Base-by-base conservation (phyloP, 768 basidiomycete species). In the Suillus bovinus region DNA sequence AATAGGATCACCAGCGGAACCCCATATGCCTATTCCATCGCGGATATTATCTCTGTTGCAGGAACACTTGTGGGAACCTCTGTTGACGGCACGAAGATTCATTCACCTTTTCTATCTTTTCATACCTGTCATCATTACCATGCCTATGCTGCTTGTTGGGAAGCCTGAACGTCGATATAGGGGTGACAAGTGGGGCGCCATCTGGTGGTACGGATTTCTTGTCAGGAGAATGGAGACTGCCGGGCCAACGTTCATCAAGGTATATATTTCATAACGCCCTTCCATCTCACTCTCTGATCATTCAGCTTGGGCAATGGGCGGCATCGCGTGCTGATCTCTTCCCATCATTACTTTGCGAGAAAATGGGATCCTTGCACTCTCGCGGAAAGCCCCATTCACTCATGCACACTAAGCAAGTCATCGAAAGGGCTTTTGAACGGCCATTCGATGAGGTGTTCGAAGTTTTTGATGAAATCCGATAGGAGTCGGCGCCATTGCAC, bases 401-500 rank as follows among this genome's bases (percentile, higher is more conserved):
- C 61, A 66, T 72, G 24, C 89, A 98, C 73, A 99, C 96, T 6
- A 89, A 86, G 66, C 73, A 77, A 22, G 88, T 93, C 60, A 87
- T 99, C 65, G 90, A 96, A 72, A 76, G 79, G 4, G 93, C 93
- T 22, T 99, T 99, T 73, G 86, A 87, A 54, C 81, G 86, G 41
- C 85, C 87, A 5, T 97, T 99, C 70, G 82, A 88, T 5, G 83
- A 97, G 14, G 91, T 98, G 13, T 99, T 99, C 68, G 92, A 94
- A 67, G 85, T 91, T 61, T 99, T 99, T 70, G 87, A 93, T 61
- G 81, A 87, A 80, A 72, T 6, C 96, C 97, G 5, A 96, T 99
- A 58, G 97, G 97, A n/a, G 92, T 91, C 11, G 97, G 97, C 29
- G 96, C 97, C n/a, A 97, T 99, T 65, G 97, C 96, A 22, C 97